Conservation (phyloP, 163 green algal species). For the Chlamydomonas reinhardtii region DNA sequence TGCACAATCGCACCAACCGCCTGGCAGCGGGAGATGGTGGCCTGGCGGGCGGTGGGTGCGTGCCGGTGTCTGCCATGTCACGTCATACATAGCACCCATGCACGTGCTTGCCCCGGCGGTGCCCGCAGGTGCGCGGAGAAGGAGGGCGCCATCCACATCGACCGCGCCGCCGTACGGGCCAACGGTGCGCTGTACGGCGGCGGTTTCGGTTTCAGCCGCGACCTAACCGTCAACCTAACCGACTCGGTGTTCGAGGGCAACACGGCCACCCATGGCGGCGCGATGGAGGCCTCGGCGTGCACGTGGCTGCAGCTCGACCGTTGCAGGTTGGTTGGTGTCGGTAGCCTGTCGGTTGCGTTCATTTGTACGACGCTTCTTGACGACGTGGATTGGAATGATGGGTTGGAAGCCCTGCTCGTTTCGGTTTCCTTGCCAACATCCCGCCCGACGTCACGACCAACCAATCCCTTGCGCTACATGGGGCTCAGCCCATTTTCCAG, state of each 20-base stretch:
- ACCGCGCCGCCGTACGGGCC: background rate
- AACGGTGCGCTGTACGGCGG: slow-evolving; percentile 32
- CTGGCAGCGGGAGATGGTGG: no score
- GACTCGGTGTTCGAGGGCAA: background rate
- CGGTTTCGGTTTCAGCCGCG: slow-evolving; percentile 16
- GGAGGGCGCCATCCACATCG: slow-evolving; percentile 22
- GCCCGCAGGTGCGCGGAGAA: slow-evolving; percentile 37
- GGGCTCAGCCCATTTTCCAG: no score
- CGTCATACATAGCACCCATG: no score
- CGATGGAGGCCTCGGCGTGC: slow-evolving; percentile 23
- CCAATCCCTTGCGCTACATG: no score
- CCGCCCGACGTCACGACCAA: no score
- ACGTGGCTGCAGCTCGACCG: background rate
- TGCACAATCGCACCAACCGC: no score
- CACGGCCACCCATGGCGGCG: background rate
- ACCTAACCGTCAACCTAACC: background rate
- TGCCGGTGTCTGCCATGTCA: no score
- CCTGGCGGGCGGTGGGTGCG: no score
- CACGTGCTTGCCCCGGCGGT: background rate
- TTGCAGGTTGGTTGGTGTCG: slow-evolving; percentile 12
- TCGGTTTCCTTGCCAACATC: no score
- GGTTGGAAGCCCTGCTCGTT: no score
- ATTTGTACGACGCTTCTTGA: no score
- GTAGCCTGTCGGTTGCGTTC: background rate
- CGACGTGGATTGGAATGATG: no score